Evolutionary conservation across 768 basidiomycete genomes (phyloP), one percentile per base, ranked within the genome.

Genomic region (Hygrophorus russula): DNA sequence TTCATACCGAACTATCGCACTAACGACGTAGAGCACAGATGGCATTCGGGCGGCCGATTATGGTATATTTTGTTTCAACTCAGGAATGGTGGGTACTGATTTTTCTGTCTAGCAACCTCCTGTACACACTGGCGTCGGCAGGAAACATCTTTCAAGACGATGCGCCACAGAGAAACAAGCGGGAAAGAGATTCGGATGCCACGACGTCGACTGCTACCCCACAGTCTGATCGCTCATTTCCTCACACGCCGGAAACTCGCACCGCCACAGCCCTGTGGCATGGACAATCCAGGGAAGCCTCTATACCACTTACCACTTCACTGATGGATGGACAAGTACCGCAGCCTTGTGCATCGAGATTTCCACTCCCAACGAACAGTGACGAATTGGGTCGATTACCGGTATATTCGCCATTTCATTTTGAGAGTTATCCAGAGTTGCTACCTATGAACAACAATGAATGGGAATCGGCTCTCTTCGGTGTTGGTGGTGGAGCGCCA

Each of bases 141-240:
- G 53, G 56, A 2, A 48, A 56, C 13, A 42, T 59, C 8, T 40
- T 54, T 14, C 53, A 52, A 12, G 43, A 44, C 17, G 19, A 47
- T 7, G 44, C 32, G 34, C 38, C 45, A 28, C 17, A 64, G 1
- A 61, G 55, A 18, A 59, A 63, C 42, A 77, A 78, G 42, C 69
- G 75, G 19, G 74, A 73, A 30, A 65, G 73, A 33, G 71, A 70
- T 36, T 58, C 65, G 3, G 70, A 73, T 46, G 65, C 62, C 46
- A 61, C 66, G 6, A 48, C 46, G 29, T 38, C 47, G 20, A 29
- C 32, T 2, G 41, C 3, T 24, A 42, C 41, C 17, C 4, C 44
- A 58, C 53, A 20, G 59, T 52, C 53, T 10, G 24, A 24, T 24
- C 36, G 44, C 14, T 43, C 54, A 1, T 28, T 44, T 4, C 42